Evolutionary conservation across 148 eudicot genomes (phyloP), one percentile per base, ranked within the genome.

Genomic region (Rhododendron mucronatum): DNA sequence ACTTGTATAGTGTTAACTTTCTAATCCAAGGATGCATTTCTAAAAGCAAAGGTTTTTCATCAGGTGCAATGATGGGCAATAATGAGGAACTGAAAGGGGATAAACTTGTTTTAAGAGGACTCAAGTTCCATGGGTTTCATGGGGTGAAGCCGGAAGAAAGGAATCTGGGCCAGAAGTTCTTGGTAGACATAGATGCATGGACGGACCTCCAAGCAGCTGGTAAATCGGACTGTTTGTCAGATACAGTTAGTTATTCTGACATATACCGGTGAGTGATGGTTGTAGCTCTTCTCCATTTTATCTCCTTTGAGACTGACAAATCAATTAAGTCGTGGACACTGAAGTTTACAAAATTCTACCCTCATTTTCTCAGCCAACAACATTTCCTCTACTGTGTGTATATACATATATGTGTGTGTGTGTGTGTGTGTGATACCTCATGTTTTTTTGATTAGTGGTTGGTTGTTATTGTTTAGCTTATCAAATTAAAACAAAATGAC

Each of bases 111-210:
- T 83, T 95, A 16, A 93, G 93, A 86, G 99, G 99, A 83, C 76
- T 96, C 86, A 93, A 89, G 88, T 95, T 96, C 85, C 98, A 96
- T 88, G 99, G 95, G 59, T 95, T 82, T 92, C 98, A 95, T 85
- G 98, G 99, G 59, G 99, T 95, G 89, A 90, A 91, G 85, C 91
- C 91, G 83, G 99, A 93, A 89, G 98, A 96, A 85, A 94, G 89
- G 87, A 94, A 85, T 63, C 90, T 96, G 53, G 98, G 99, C 84
- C 98, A 96, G 91, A 95, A 95, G 85, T 96, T 96, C 91, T 59
- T 92, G 87, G 86, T 96, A 41, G 98, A 96, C 84, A 90, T 96
- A 37, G 99, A 96, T 88, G 99, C 96, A 7, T 96, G 99, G 99
- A 84, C 91, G 92, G 97, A 96, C 91, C 97, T 96, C 75, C 91